Conservation (phyloP, 2,329 filamentous ascomycete species). For the Ophiocordyceps polyrhachis-furcata region DNA sequence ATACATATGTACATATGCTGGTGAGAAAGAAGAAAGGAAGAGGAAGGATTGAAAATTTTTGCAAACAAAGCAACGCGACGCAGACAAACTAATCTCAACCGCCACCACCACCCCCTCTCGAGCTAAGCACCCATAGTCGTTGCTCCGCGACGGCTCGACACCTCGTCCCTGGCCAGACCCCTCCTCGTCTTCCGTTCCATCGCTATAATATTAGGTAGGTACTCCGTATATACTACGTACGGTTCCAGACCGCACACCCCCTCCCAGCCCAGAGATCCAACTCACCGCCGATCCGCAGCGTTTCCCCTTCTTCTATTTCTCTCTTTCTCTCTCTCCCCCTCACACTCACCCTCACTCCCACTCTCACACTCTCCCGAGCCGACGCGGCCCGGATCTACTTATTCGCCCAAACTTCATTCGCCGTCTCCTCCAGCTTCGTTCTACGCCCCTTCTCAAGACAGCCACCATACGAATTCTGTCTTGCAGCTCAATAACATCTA, state of each 20-base stretch:
- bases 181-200: background rate
- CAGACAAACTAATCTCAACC: background rate
- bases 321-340: background rate
- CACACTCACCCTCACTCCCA: background rate
- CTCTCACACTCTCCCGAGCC: background rate
- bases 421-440: background rate
- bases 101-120: background rate
- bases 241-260: background rate
- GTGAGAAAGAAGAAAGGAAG: background rate
- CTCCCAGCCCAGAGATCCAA: background rate
- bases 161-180: background rate
- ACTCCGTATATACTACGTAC: too few relatives aligned
- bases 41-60: background rate
- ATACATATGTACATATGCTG: background rate
- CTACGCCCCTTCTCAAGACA: background rate
- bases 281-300: conserved; percentile 1
- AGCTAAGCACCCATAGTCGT: background rate
- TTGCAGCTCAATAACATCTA: background rate
- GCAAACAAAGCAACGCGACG: background rate
- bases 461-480: background rate
- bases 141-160: background rate
- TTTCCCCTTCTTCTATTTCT: too few relatives aligned
- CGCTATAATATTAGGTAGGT: background rate
- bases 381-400: background rate
- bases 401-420: background rate